These are phyloP conservation scores for Bruguiera sexangula DNA, from an alignment of 345 rosid species.

Conservation along the genomic window DNA sequence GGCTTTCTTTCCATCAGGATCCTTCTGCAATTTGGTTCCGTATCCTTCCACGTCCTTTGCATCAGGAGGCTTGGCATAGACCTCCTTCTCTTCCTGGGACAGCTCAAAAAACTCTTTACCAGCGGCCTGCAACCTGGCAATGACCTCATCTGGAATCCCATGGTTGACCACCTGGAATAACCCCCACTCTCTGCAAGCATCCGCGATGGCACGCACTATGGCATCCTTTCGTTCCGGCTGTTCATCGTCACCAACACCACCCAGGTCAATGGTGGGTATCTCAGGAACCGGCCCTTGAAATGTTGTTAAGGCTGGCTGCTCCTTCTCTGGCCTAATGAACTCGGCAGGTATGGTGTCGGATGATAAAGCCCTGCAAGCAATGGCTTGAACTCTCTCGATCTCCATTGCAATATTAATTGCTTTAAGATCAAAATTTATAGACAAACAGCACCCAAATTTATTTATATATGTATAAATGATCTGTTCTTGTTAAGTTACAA, in stretches of 20 bases:
- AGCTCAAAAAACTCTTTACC: constrained; percentile 72
- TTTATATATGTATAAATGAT: background rate
- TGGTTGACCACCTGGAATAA: constrained; percentile 66
- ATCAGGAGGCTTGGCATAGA: constrained; percentile 45
- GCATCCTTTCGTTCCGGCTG: constrained; percentile 30
- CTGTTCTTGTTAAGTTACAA: too few relatives aligned
- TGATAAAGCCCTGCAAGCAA: background rate
- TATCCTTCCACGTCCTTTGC: constrained; percentile 57
- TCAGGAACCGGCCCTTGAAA: constrained; percentile 43
- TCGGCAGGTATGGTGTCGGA: constrained; percentile 54
- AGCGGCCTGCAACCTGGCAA: constrained; percentile 42
- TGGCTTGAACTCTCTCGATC: constrained; percentile 12
- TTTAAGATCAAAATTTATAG: too few relatives aligned
- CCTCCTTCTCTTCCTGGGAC: constrained; percentile 55
- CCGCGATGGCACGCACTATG: constrained; percentile 18
- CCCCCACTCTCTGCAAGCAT: constrained; percentile 54
- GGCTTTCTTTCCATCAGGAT: constrained; percentile 48
- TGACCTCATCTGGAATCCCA: constrained; percentile 48
- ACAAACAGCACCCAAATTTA: background rate
- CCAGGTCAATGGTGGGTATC: constrained; percentile 48
- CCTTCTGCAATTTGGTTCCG: constrained; percentile 53
- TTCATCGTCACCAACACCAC: background rate
- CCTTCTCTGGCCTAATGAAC: constrained; percentile 59
- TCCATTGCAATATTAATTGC: background rate
- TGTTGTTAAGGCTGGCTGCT: constrained; percentile 69